Conservation (phyloP, 192 early-diverging fungal genomes). For the Funneliformis mosseae region DNA sequence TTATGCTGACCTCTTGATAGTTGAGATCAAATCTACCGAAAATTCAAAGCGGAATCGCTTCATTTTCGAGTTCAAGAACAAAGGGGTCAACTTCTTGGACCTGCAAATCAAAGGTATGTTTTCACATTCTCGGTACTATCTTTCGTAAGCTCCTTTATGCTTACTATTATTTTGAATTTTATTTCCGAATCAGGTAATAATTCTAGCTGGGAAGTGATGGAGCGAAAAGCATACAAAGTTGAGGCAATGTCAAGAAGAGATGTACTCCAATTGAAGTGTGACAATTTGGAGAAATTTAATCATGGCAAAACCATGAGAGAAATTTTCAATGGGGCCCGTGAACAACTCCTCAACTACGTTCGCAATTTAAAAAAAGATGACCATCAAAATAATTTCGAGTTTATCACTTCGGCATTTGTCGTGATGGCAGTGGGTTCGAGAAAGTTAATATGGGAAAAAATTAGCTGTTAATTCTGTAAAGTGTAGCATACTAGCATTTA, state of each 20-base stretch:
- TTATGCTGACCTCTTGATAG: neutral
- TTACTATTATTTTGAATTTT: too few relatives aligned
- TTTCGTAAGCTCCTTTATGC: neutral
- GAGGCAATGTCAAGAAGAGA: neutral
- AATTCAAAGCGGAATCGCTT: neutral
- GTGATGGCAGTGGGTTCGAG: neutral
- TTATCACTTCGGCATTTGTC: neutral
- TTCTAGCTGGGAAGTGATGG: too few relatives aligned
- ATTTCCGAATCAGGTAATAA: too few relatives aligned
- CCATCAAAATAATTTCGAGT: too few relatives aligned
- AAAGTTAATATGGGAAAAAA: neutral
- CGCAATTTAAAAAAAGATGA: conserved; percentile 1
- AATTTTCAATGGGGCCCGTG: neutral
- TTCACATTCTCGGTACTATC: neutral
- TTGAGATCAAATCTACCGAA: neutral
- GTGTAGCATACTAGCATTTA: too few relatives aligned
- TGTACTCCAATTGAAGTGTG: neutral
- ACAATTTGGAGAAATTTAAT: neutral
- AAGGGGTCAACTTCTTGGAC: neutral
- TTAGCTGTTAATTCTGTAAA: too few relatives aligned
- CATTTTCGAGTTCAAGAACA: neutral
- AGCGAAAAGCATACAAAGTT: neutral
- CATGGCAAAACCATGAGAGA: neutral
- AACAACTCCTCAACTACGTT: neutral
- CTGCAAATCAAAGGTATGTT: neutral